Evolutionary conservation across 176 grass and related monocot genomes (phyloP).

Genomic region (Carex littledalei): DNA sequence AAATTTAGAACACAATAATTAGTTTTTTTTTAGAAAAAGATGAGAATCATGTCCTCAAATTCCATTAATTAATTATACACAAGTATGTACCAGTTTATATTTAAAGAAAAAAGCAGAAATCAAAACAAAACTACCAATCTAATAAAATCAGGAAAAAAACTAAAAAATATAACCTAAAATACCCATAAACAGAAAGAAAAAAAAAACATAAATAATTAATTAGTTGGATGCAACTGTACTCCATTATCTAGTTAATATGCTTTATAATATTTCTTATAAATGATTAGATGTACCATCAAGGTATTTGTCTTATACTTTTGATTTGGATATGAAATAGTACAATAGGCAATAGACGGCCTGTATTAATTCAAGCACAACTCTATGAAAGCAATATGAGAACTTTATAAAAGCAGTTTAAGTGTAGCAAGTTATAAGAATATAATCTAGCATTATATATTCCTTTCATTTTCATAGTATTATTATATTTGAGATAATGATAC

Average conservation of each 20-base stretch:
- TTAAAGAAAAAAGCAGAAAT: too few relatives aligned
- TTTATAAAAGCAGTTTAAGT: slow-evolving; percentile 1
- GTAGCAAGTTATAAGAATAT: neutral
- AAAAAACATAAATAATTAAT: neutral
- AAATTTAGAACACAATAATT: neutral
- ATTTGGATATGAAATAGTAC: neutral
- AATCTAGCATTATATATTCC: slow-evolving; percentile 15
- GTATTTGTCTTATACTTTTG: neutral
- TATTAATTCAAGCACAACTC: slow-evolving; percentile 2
- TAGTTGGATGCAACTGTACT: neutral
- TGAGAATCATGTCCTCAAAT: too few relatives aligned
- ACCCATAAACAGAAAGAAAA: too few relatives aligned
- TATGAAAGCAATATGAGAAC: neutral
- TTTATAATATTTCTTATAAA: neutral
- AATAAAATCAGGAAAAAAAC: too few relatives aligned
- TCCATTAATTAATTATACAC: too few relatives aligned
- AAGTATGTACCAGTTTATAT: too few relatives aligned
- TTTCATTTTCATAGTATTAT: slow-evolving; percentile 15
- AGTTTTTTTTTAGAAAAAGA: too few relatives aligned
- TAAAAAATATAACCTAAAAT: too few relatives aligned
- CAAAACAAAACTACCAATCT: too few relatives aligned
- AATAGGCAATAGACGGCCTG: neutral
- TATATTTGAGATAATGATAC: neutral
- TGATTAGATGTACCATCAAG: slow-evolving; percentile 13
- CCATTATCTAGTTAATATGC: neutral